Conservation (phyloP, 2,329 filamentous ascomycete genomes). For the Catunica adiposa region DNA sequence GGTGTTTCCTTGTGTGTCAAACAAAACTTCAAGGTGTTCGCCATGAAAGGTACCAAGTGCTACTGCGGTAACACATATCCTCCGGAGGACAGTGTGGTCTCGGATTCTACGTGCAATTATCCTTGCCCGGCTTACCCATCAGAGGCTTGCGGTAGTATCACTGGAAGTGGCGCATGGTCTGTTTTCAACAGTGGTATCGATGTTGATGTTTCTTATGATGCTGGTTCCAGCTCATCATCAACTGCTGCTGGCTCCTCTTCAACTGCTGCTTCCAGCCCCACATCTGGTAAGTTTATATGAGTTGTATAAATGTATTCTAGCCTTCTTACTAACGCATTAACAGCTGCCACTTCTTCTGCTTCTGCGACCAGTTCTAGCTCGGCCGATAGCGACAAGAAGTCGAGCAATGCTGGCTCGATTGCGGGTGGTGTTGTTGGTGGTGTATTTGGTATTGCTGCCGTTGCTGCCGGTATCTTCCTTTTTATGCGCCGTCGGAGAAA, state of each 20-base stretch:
- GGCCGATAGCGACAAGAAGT: conserved; percentile 19
- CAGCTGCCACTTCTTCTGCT: conserved; percentile 16
- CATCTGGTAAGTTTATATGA: conserved; percentile 4
- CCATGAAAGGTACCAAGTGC: conserved; percentile 46
- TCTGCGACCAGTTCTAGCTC: conserved; percentile 16
- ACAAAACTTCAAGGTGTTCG: conserved; percentile 40
- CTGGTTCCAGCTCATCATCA: conserved; percentile 17
- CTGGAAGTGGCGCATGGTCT: conserved; percentile 22
- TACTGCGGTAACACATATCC: conserved; percentile 60
- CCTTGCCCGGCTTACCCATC: conserved; percentile 45
- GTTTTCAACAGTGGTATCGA: conserved; percentile 35
- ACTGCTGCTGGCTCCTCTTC: conserved; percentile 16
- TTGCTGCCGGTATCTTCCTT: conserved; percentile 55
- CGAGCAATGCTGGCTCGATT: conserved; percentile 63
- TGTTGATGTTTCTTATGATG: conserved; percentile 23
- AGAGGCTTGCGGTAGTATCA: conserved; percentile 41
- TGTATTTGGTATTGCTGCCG: conserved; percentile 49
- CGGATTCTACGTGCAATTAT: conserved; percentile 44
- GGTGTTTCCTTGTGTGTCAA: conserved; percentile 23
- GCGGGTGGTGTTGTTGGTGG: conserved; percentile 78
- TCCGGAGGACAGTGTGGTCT: conserved; percentile 33
- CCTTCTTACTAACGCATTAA: conserved; percentile 1
- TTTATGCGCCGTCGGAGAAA: conserved; percentile 61
- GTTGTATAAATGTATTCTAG: not conserved
- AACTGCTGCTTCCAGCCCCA: conserved; percentile 17